These are phyloP conservation scores for Mimosa bimucronata DNA, from an alignment of 306 rosid species.

Conservation along the genomic window DNA sequence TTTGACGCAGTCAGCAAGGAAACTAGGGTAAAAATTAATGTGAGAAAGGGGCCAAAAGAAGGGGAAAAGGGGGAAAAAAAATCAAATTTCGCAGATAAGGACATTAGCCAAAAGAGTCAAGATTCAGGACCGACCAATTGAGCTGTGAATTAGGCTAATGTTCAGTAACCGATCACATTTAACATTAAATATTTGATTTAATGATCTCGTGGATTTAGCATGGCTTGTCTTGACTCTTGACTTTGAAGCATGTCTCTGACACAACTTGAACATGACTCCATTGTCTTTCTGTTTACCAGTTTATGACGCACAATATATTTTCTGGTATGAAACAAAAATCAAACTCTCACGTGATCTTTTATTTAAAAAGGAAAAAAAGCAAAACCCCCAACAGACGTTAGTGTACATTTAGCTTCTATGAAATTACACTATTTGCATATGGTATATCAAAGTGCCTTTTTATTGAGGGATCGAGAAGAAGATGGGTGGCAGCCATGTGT, in stretches of 20 bases:
- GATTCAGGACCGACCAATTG: neutral
- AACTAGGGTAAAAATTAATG: neutral
- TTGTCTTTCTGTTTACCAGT: neutral
- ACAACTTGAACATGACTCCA: slow-evolving; percentile 33
- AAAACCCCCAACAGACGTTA: neutral
- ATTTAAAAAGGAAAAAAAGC: neutral
- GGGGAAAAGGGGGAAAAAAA: no score
- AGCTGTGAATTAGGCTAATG: neutral
- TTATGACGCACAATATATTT: neutral
- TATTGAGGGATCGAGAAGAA: neutral
- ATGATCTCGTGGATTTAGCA: slow-evolving; percentile 11
- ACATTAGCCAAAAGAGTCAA: neutral
- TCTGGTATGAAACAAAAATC: neutral
- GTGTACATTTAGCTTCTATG: neutral
- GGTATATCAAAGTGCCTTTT: neutral
- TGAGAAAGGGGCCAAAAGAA: neutral
- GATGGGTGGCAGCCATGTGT: slow-evolving; percentile 31
- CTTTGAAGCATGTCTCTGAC: slow-evolving; percentile 37
- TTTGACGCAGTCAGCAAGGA: neutral
- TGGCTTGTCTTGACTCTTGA: slow-evolving; percentile 5
- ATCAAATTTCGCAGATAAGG: slow-evolving; percentile 1
- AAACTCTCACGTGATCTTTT: neutral
- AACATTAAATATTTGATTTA: slow-evolving; percentile 26
- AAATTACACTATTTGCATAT: neutral
- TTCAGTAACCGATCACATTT: slow-evolving; percentile 12